A percentile compares a stretch with the other conserved stretches of the same genome.
Evolutionary conservation across 192 early-diverging fungal genomes (phyloP).

Genomic region (Coemansia sp.): DNA sequence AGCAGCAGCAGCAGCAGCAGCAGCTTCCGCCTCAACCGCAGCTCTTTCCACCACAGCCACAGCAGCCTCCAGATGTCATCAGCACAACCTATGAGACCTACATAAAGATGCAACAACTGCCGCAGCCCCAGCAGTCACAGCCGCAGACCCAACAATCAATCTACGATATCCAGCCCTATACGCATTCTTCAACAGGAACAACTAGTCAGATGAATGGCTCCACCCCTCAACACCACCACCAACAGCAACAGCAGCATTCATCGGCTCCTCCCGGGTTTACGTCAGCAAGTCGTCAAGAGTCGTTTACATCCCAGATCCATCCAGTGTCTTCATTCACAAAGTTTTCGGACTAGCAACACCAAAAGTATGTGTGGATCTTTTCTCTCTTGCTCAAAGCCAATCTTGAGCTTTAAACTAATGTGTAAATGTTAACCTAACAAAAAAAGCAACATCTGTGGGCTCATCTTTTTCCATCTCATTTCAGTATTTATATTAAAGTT

Average conservation of each 20-base stretch:
- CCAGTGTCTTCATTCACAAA: conserved; percentile 15
- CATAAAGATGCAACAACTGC: background rate
- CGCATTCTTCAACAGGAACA: background rate
- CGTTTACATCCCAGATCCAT: conserved; percentile 24
- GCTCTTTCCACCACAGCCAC: background rate
- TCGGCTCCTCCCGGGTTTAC: conserved; percentile 13
- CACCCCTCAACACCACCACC: background rate
- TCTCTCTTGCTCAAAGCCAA: background rate
- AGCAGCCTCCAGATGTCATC: conserved; percentile 7
- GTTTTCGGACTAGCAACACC: conserved; percentile 11
- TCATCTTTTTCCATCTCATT: background rate
- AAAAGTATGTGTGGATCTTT: background rate
- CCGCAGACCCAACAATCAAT: conserved; percentile 1
- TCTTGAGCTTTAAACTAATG: background rate
- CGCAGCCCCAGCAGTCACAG: conserved; percentile 10
- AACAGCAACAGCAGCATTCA: conserved; percentile 17
- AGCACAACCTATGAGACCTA: conserved; percentile 10
- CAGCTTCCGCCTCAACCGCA: background rate
- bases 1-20: background rate
- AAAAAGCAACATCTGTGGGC: background rate
- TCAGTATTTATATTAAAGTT: background rate
- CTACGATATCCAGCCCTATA: background rate
- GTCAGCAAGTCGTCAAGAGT: conserved; percentile 22
- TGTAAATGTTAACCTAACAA: background rate
- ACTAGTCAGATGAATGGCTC: background rate